A percentile compares a stretch with the other conserved stretches of the same genome.
Evolutionary conservation across 2,329 filamentous ascomycete genomes (phyloP).

Genomic region (Neospermospora avenae): DNA sequence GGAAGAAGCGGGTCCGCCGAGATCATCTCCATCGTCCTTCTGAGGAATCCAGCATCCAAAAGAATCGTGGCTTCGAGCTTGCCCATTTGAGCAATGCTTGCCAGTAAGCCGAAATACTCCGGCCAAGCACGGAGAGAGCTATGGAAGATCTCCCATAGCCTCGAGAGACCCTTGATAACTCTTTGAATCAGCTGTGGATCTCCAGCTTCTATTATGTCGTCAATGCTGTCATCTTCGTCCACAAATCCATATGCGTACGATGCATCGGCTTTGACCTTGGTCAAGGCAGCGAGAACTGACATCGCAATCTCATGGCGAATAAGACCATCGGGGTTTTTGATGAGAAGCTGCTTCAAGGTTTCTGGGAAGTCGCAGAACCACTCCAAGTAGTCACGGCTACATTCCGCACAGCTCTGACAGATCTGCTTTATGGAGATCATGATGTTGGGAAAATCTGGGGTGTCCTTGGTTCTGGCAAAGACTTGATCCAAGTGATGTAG

Average conservation of each 20-base stretch:
- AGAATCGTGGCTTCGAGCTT: conserved; percentile 54
- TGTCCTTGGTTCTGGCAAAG: conserved; percentile 66
- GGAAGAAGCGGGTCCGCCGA: conserved; percentile 31
- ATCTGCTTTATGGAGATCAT: conserved; percentile 49
- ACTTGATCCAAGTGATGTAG: conserved; percentile 73
- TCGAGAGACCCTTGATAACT: conserved; percentile 46
- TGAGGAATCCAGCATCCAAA: conserved; percentile 59
- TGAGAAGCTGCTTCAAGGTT: conserved; percentile 61
- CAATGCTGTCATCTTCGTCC: conserved; percentile 30
- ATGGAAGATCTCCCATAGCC: conserved; percentile 63
- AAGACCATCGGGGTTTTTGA: conserved; percentile 54
- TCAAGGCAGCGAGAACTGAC: conserved; percentile 51
- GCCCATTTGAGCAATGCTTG: conserved; percentile 63
- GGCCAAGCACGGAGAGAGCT: conserved; percentile 65
- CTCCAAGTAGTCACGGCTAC: conserved; percentile 56
- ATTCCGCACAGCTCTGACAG: conserved; percentile 49
- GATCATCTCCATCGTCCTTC: conserved; percentile 39
- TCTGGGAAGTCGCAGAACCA: conserved; percentile 57
- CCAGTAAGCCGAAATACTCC: conserved; percentile 70
- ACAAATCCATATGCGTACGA: conserved; percentile 46
- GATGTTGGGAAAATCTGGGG: conserved; percentile 58
- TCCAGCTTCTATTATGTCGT: conserved; percentile 31
- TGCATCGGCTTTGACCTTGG: conserved; percentile 47
- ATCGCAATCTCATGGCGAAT: conserved; percentile 53
- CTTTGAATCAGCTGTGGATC: conserved; percentile 32